Conservation (phyloP, 352 stramenopile genomes). For the Thalassiosira mediterranea region DNA sequence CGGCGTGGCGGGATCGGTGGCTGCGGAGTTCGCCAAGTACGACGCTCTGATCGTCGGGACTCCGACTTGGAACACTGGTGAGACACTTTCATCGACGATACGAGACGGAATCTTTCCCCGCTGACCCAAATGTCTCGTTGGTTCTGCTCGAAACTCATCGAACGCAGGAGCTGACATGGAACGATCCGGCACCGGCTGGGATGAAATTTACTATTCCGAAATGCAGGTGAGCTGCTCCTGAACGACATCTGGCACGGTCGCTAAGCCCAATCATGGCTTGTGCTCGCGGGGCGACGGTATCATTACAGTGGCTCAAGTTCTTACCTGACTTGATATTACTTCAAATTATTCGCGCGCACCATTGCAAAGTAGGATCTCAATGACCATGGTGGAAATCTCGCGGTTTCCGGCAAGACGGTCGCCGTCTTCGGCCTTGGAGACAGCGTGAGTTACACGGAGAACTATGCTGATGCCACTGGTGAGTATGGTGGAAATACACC, state of each 20-base stretch:
- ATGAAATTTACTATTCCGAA: constrained; percentile 82
- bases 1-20: constrained; percentile 61
- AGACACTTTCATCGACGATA: constrained; percentile 25
- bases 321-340: too few relatives aligned
- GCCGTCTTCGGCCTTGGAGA: constrained; percentile 84
- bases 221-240: constrained; percentile 43
- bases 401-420: constrained; percentile 77
- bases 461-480: constrained; percentile 83
- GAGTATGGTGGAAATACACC: too few relatives aligned
- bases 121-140: too few relatives aligned
- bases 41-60: constrained; percentile 77
- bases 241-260: not conserved
- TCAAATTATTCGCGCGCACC: too few relatives aligned
- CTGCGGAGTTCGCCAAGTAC: constrained; percentile 72
- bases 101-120: too few relatives aligned
- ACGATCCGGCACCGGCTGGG: constrained; percentile 80
- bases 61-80: constrained; percentile 77
- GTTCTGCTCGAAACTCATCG: too few relatives aligned
- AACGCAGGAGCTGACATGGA: constrained; percentile 76
- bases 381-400: not conserved
- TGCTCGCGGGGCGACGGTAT: too few relatives aligned
- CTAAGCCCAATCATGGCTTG: too few relatives aligned
- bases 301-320: too few relatives aligned
- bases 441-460: constrained; percentile 75
- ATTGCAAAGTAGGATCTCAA: too few relatives aligned